These are phyloP conservation scores for Panaeolus papilionaceus DNA, from an alignment of 768 basidiomycete genomes.

Conservation along the genomic window DNA sequence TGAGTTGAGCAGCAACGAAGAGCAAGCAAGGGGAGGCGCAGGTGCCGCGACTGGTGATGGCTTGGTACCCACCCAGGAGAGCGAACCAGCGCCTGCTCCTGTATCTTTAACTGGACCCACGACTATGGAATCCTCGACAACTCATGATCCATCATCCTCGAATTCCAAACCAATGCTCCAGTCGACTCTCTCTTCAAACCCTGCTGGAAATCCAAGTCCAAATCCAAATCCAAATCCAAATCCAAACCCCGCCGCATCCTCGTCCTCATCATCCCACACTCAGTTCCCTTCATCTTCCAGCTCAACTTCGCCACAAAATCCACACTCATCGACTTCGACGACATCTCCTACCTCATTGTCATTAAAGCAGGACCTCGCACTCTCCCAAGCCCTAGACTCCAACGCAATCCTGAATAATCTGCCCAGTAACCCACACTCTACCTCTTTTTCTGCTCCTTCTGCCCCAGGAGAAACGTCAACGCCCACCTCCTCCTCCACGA, in stretches of 20 bases:
- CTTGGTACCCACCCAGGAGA: constrained; percentile 10
- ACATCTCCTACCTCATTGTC: constrained; percentile 3
- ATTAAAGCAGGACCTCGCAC: background rate
- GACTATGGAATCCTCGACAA: background rate
- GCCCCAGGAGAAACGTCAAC: constrained; percentile 24
- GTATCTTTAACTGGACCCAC: constrained; percentile 14
- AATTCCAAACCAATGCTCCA: background rate
- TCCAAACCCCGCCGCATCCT: constrained; percentile 15
- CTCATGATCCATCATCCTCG: background rate
- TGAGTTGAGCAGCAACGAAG: background rate
- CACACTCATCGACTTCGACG: constrained; percentile 10
- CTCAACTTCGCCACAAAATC: constrained; percentile 1
- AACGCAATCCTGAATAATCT: constrained; percentile 9
- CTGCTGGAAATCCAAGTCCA: constrained; percentile 9
- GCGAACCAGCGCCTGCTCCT: constrained; percentile 1
- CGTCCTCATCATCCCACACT: constrained; percentile 11
- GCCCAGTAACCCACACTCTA: constrained; percentile 6
- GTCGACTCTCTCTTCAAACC: constrained; percentile 1
- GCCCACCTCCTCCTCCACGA: constrained; percentile 24
- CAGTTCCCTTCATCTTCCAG: constrained; percentile 2
- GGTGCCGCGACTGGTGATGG: constrained; percentile 12
- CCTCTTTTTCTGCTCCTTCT: constrained; percentile 10
- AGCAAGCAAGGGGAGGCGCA: constrained; percentile 7
- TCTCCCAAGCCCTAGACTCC: background rate
- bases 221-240: constrained; percentile 9